Conservation (phyloP, 805 yeast species). For the Candida silvicultrix region DNA sequence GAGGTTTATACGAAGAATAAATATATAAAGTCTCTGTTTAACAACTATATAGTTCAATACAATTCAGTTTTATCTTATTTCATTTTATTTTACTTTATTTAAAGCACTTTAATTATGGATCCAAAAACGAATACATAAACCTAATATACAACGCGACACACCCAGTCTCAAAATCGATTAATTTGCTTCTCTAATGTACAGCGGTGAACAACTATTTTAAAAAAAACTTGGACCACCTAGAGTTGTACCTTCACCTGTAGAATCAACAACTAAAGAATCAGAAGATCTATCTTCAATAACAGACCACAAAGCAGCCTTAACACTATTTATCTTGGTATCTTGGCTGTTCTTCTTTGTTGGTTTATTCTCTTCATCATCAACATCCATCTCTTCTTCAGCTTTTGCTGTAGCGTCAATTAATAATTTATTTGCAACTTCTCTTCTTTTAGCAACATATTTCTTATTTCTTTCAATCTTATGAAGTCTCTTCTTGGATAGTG, state of each 20-base stretch:
- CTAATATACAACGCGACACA: conserved; percentile 1
- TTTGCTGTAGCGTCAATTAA: conserved; percentile 43
- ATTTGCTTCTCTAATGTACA: conserved; percentile 1
- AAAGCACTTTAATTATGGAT: too few relatives aligned
- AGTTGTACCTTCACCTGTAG: conserved; percentile 73
- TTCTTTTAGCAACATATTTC: conserved; percentile 60
- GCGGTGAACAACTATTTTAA: conserved; percentile 16
- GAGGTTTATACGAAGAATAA: conserved; percentile 31
- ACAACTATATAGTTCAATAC: too few relatives aligned
- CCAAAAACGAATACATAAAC: background rate
- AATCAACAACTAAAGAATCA: conserved; percentile 35
- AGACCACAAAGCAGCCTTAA: conserved; percentile 66
- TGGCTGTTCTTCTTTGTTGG: conserved; percentile 19
- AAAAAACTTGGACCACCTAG: conserved; percentile 68
- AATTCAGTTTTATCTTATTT: too few relatives aligned
- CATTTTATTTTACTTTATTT: too few relatives aligned
- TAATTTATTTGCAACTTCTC: conserved; percentile 28
- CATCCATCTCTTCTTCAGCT: conserved; percentile 44
- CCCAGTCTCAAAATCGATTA: too few relatives aligned
- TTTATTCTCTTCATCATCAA: conserved; percentile 30
- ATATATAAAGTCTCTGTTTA: too few relatives aligned
- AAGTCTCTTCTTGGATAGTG: conserved; percentile 72
- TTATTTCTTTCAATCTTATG: conserved; percentile 76
- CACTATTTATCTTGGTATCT: conserved; percentile 33
- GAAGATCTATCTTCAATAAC: conserved; percentile 56